Evolutionary conservation across 2,329 filamentous ascomycete species (phyloP).

Genomic region (Hirsutella rhossiliensis): DNA sequence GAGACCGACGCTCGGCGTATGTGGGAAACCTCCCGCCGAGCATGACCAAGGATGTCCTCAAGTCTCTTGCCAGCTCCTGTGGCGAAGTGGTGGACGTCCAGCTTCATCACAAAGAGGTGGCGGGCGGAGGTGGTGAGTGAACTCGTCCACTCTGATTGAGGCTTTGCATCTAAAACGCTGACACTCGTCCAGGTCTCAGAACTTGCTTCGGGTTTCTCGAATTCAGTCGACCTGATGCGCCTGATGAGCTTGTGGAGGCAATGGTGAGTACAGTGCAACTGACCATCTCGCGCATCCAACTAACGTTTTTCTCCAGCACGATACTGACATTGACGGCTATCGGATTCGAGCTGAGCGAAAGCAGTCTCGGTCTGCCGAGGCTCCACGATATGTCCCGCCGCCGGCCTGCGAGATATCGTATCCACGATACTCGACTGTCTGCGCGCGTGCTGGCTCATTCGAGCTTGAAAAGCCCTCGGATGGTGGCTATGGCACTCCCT

Average conservation of each 20-base stretch:
- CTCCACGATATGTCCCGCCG: constrained; percentile 6
- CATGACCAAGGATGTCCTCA: constrained; percentile 23
- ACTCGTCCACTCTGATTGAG: background rate
- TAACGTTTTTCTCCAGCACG: constrained; percentile 16
- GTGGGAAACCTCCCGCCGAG: constrained; percentile 31
- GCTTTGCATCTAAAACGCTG: background rate
- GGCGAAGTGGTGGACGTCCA: constrained; percentile 22
- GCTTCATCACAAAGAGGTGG: constrained; percentile 11
- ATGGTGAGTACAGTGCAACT: constrained; percentile 19
- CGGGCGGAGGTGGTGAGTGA: constrained; percentile 7
- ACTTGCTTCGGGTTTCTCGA: constrained; percentile 26
- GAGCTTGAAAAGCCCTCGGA: constrained; percentile 1
- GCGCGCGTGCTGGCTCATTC: constrained; percentile 2
- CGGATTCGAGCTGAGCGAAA: constrained; percentile 27
- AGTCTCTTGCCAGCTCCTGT: constrained; percentile 21
- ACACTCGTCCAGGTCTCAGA: constrained; percentile 5
- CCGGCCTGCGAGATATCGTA: background rate
- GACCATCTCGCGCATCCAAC: background rate
- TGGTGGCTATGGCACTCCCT: background rate
- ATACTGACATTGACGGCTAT: constrained; percentile 16
- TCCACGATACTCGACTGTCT: background rate
- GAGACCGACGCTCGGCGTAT: constrained; percentile 34
- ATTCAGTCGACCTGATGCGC: constrained; percentile 22
- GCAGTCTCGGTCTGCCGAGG: constrained; percentile 11
- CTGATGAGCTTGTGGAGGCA: constrained; percentile 21